phyloP scores from a whole-genome alignment of 352 stramenopile genomes.

The Phytophthora constricta region DNA sequence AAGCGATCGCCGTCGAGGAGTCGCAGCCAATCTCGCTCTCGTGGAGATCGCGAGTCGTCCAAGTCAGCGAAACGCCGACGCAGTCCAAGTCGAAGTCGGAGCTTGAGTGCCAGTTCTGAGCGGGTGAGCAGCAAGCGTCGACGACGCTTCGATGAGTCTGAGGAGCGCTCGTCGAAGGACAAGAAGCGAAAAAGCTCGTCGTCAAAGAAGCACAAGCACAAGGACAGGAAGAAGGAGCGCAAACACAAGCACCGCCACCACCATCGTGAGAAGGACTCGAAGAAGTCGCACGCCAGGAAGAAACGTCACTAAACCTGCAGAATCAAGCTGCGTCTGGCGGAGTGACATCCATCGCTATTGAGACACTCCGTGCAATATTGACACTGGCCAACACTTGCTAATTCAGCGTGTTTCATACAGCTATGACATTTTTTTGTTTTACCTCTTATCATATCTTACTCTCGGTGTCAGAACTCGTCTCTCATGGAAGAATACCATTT shows the following conservation, averaged over 20 bases:
- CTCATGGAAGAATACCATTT: constrained; percentile 85
- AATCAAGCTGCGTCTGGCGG: background rate
- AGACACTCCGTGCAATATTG: background rate
- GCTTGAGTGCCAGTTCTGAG: constrained; percentile 26
- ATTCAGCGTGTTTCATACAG: too few species aligned
- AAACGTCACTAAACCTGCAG: constrained; percentile 27
- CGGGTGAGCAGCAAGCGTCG: constrained; percentile 13
- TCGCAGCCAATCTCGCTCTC: constrained; percentile 27
- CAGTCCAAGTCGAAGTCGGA: constrained; percentile 27
- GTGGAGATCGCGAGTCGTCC: constrained; percentile 5
- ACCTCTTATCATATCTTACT: too few species aligned
- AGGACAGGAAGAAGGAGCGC: constrained; percentile 55
- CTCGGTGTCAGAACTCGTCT: too few species aligned
- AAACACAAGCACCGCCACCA: constrained; percentile 44
- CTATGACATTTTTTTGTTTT: too few species aligned
- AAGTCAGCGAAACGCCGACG: constrained; percentile 23
- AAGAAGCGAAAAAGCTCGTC: constrained; percentile 42
- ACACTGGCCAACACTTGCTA: background rate
- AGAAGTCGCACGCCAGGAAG: constrained; percentile 36
- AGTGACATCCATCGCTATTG: background rate
- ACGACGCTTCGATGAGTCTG: constrained; percentile 20
- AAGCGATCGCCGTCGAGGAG: constrained; percentile 21
- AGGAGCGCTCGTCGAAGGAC: constrained; percentile 36
- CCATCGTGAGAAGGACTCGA: constrained; percentile 29
- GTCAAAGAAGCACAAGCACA: constrained; percentile 46